A percentile compares a stretch with the other conserved stretches of the same genome.
These are phyloP conservation scores for Euphrasia confusa DNA, from an alignment of 257 asterid genomes.

Conservation along the genomic window DNA sequence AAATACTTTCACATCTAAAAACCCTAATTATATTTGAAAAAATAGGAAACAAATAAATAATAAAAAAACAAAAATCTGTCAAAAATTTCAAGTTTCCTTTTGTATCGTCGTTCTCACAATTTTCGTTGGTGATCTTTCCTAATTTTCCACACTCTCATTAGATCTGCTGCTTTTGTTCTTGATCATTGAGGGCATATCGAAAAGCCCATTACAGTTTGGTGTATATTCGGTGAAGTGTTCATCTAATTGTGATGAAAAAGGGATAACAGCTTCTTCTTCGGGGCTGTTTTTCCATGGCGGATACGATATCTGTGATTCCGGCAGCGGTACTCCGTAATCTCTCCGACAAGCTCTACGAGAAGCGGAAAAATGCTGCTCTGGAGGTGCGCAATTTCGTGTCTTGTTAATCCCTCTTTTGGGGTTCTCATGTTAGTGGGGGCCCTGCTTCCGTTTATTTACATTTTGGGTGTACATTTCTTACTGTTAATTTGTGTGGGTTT, in stretches of 20 bases:
- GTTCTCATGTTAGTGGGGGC: neutral
- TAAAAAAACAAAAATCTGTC: conserved; percentile 17
- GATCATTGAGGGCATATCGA: neutral
- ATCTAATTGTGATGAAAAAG: conserved; percentile 29
- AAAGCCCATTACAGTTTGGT: conserved; percentile 12
- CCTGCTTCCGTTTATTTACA: neutral
- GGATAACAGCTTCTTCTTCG: conserved; percentile 19
- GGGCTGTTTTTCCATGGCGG: conserved; percentile 69
- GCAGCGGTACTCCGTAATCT: conserved; percentile 88
- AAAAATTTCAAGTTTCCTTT: conserved; percentile 27
- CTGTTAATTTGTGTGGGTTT: conserved; percentile 21
- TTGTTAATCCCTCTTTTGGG: neutral
- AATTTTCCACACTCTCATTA: conserved; percentile 25
- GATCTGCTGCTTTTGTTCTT: conserved; percentile 39
- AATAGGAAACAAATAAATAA: neutral
- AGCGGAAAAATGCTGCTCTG: conserved; percentile 96
- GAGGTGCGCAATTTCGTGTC: conserved; percentile 45
- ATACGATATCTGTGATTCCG: conserved; percentile 67
- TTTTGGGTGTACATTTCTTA: neutral
- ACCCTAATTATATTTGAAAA: conserved; percentile 21
- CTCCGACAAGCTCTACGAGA: conserved; percentile 94
- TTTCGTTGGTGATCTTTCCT: conserved; percentile 23
- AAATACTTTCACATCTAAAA: no score
- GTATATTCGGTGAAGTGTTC: conserved; percentile 4
- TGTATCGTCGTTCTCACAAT: conserved; percentile 20